Conservation (phyloP, 768 basidiomycete species). For the Sporobolomyces phaffii region DNA sequence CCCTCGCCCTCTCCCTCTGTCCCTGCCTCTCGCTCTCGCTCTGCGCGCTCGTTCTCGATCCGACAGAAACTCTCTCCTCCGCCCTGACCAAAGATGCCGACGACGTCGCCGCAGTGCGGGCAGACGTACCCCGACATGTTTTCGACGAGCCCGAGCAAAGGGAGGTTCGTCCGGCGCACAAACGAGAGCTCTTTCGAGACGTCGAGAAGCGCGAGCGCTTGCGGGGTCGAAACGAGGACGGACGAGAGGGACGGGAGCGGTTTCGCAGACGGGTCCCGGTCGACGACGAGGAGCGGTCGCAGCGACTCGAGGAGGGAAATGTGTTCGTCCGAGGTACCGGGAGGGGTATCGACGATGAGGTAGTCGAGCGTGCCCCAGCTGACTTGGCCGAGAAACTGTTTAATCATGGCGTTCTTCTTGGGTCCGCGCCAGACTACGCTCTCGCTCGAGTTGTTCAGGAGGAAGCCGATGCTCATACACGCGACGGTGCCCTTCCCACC, state of each 20-base stretch:
- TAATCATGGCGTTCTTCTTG: constrained; percentile 97
- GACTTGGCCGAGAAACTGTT: constrained; percentile 91
- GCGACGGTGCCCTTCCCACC: constrained; percentile 57
- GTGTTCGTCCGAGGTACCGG: constrained; percentile 99
- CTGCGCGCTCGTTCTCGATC: constrained; percentile 36
- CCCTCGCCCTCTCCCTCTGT: no score
- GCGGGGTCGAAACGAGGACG: constrained; percentile 92
- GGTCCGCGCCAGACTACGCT: constrained; percentile 98
- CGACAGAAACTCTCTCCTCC: constrained; percentile 65
- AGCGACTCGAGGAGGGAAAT: constrained; percentile 90
- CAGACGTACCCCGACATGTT: constrained; percentile 99
- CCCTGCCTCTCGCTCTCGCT: no score
- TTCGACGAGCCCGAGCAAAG: constrained; percentile 85
- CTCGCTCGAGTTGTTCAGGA: constrained; percentile 81
- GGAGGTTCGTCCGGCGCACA: constrained; percentile 76
- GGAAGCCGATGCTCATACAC: constrained; percentile 95
- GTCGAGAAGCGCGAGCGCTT: constrained; percentile 91
- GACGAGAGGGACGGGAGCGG: constrained; percentile 60
- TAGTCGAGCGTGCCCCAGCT: constrained; percentile 90
- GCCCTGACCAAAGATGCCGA: constrained; percentile 87
- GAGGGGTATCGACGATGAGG: constrained; percentile 89
- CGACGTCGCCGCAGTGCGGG: constrained; percentile 92
- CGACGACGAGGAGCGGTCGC: constrained; percentile 59
- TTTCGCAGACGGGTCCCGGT: constrained; percentile 20
- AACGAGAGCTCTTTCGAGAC: constrained; percentile 95